Conservation (phyloP, 192 early-diverging fungal species). For the Backusella psychrophila region DNA sequence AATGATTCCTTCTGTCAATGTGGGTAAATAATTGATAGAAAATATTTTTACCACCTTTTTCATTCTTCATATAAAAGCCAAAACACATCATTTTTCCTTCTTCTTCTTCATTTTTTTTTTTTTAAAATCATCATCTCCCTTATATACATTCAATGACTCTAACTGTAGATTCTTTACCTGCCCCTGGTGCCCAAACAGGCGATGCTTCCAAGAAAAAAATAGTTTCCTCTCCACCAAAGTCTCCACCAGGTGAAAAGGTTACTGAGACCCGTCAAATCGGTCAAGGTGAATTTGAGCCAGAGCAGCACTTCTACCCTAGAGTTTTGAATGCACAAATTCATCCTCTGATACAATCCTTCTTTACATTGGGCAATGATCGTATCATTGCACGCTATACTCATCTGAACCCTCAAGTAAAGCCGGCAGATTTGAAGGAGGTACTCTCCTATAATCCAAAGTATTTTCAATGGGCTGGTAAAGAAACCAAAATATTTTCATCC, state of each 20-base stretch:
- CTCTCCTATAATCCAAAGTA: conserved; percentile 70
- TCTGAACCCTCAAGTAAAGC: conserved; percentile 78
- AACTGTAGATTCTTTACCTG: neutral
- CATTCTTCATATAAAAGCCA: neutral
- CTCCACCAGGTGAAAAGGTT: conserved; percentile 17
- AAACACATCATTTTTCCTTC: neutral
- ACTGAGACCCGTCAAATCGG: conserved; percentile 19
- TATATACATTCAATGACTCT: neutral
- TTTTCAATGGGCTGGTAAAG: conserved; percentile 80
- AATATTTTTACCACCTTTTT: neutral
- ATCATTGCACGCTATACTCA: conserved; percentile 86
- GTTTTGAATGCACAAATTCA: conserved; percentile 88
- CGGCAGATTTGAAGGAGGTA: conserved; percentile 56
- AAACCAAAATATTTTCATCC: neutral
- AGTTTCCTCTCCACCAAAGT: conserved; percentile 4
- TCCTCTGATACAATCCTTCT: conserved; percentile 81
- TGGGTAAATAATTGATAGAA: neutral
- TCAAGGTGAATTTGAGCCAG: conserved; percentile 74
- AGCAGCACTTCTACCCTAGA: conserved; percentile 85
- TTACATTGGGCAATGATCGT: conserved; percentile 82
- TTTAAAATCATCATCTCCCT: neutral
- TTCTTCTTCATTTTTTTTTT: neutral
- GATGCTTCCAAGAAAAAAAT: neutral
- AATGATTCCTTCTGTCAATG: neutral
- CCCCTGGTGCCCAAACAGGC: neutral